Evolutionary conservation across 2,329 filamentous ascomycete genomes (phyloP), one percentile per base, ranked within the genome.

Genomic region (Trichocomaceae sp.): DNA sequence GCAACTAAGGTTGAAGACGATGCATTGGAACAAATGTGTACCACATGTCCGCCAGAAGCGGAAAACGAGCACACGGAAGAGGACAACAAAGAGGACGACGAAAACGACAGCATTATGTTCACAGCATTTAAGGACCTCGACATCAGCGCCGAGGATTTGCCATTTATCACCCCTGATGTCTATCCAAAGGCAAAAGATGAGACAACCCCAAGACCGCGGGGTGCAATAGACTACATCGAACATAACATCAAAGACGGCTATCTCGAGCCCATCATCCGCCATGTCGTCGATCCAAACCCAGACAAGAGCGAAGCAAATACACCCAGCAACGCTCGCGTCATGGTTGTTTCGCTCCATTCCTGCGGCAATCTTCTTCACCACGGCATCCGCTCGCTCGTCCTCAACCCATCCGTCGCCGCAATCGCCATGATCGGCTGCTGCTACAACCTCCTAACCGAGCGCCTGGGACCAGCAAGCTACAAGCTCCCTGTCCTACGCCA

Each of bases 281-380:
- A 71, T 48, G 68, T 70, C 23, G 61, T 71, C 26, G 57, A 65
- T n/a, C 57, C 63, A n/a, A 51, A 59, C 8, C 17, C 54, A 12
- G n/a, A 47, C 22, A 26, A 54, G 29, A 19, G 9, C 26, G 31
- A 35, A 35, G 22, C 49, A 10, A 20, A 45, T n/a, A 33, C 23
- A 26, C 29, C 31, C 9, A 44, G 49, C 29, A 61, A 66, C 45
- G 64, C 65, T 17, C 64, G 59, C 31, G 77, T 95, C 37, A 90
- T 96, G 85, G 88, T 92, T 15, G 85, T 97, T 29, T 97, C 93
- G 0, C 88, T 99, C 17, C 93, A 99, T 70, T 97, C 92, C 0
- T 99, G 93, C 67, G 93, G 93, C 26, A 97, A 99, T 62, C 83
- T 99, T n/a, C 87, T 95, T 0, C 93, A 99, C 70, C 91, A 95